Evolutionary conservation across 257 asterid species (phyloP), one percentile per base, ranked within the genome.

Genomic region (Catharanthus roseus): DNA sequence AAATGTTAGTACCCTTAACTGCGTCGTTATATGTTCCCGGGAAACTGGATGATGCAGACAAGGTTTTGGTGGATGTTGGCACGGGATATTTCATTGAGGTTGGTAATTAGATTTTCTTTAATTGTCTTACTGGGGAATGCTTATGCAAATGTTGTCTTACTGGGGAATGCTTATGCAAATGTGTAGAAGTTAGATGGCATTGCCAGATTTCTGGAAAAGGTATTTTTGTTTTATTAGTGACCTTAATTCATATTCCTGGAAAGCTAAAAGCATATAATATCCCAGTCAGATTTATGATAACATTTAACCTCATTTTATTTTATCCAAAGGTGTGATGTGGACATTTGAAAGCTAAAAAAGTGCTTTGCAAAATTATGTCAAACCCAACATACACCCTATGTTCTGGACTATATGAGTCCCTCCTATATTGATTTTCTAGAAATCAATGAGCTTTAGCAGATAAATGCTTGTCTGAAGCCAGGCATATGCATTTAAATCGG

Each of bases 61-160:
- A 92, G 78, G 98, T 92, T 49, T 78, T 92, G 79, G 96, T 92
- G 12, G 98, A 92, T 79, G 96, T 92, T 2, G 98, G 98, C 77
- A 92, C 98, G 61, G 98, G 98, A 58, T 92, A 92, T 56, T 92
- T 90, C 85, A 85, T 92, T 45, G 95, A 92, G 98, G 98, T 92
- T 24, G 21, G 84, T 61, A 44, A 9, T 49, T 21, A 11, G 55
- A 42, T 19, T 67, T 29, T 4, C 38, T 31, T 12, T 55, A 42
- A 10, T 44, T 39, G 13, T 18, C 10, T 13, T 10, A 54, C 8
- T 54, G 8, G 42, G 55, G 19, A 49, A 49, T 55, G 61, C 61
- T 55, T 55, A 10, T 23, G 33, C 10, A 54, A 55, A 42, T 42
- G n/a, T 44, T 39, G 13, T 18, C 10, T 13, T 10, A 54, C 8